Conservation (phyloP, 2,329 filamentous ascomycete genomes). For the Hypoxylon sp. region DNA sequence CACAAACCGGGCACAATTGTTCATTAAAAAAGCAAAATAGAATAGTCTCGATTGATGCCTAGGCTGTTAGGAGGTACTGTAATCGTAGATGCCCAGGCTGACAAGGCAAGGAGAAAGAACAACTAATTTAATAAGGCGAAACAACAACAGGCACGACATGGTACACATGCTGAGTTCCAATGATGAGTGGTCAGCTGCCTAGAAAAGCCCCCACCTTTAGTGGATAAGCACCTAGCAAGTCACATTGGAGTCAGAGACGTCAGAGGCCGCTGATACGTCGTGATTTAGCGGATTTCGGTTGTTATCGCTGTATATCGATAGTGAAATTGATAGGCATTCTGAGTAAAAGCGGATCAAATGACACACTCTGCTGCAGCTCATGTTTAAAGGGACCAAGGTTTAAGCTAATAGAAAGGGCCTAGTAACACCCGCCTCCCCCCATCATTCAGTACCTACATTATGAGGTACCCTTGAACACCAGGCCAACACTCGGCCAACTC, state of each 20-base stretch:
- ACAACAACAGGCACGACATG: not conserved
- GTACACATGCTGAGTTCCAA: conserved; percentile 26
- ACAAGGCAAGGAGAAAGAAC: conserved; percentile 4
- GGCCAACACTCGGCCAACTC: not conserved
- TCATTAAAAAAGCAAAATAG: not conserved
- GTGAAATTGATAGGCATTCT: conserved; percentile 40
- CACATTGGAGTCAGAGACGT: conserved; percentile 30
- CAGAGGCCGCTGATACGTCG: conserved; percentile 32
- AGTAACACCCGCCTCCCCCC: conserved; percentile 19
- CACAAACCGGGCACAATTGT: not conserved
- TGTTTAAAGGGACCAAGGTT: conserved; percentile 30
- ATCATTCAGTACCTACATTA: conserved; percentile 9
- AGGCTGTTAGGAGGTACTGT: not conserved
- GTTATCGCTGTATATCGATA: conserved; percentile 47
- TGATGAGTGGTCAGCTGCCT: conserved; percentile 44
- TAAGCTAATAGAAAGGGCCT: conserved; percentile 3
- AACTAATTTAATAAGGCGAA: conserved; percentile 18
- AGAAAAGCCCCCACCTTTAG: conserved; percentile 38
- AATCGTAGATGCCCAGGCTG: conserved; percentile 10
- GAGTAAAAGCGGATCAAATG: conserved; percentile 45
- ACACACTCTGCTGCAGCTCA: conserved; percentile 43
- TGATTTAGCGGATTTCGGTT: conserved; percentile 31
- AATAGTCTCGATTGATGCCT: conserved; percentile 20
- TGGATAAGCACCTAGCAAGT: conserved; percentile 30
- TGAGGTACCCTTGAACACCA: conserved; percentile 17